These are phyloP conservation scores for Sporothrix pallida DNA, from an alignment of 2,329 filamentous ascomycete species.

Conservation along the genomic window DNA sequence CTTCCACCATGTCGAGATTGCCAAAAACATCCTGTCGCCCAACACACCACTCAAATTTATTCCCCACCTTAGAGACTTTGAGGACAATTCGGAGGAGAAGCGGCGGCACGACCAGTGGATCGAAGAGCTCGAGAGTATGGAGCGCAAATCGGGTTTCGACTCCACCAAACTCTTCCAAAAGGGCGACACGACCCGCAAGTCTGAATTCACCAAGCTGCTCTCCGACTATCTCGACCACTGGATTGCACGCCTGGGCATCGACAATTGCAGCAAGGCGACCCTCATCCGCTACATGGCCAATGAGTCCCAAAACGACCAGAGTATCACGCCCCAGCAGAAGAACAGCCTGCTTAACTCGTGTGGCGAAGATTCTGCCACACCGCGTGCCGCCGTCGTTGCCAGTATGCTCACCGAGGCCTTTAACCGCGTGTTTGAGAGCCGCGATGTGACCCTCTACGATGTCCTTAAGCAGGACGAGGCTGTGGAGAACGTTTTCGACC, in stretches of 20 bases:
- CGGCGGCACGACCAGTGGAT: constrained; percentile 62
- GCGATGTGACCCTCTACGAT: constrained; percentile 56
- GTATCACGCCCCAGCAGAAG: constrained; percentile 62
- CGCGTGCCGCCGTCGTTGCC: constrained; percentile 52
- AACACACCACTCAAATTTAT: constrained; percentile 67
- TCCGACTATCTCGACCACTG: constrained; percentile 61
- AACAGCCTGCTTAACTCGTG: constrained; percentile 57
- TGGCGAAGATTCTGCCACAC: constrained; percentile 47
- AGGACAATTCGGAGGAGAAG: constrained; percentile 58
- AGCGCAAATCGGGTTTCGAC: constrained; percentile 63
- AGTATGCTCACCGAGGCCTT: constrained; percentile 63
- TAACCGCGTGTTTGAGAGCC: constrained; percentile 58
- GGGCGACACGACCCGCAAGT: constrained; percentile 54
- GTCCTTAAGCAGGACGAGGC: constrained; percentile 60
- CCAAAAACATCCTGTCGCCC: constrained; percentile 64
- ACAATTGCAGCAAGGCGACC: constrained; percentile 58
- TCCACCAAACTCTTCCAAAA: constrained; percentile 60
- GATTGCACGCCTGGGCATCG: constrained; percentile 57
- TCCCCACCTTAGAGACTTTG: constrained; percentile 63
- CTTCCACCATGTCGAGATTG: constrained; percentile 65
- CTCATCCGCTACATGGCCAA: constrained; percentile 61
- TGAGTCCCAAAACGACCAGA: constrained; percentile 52
- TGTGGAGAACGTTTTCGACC: constrained; percentile 60
- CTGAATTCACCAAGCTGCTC: constrained; percentile 59
- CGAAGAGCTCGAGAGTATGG: constrained; percentile 62